Evolutionary conservation across 2,329 filamentous ascomycete species (phyloP), one percentile per base, ranked within the genome.

Genomic region (Rasamsonia emersonii): DNA sequence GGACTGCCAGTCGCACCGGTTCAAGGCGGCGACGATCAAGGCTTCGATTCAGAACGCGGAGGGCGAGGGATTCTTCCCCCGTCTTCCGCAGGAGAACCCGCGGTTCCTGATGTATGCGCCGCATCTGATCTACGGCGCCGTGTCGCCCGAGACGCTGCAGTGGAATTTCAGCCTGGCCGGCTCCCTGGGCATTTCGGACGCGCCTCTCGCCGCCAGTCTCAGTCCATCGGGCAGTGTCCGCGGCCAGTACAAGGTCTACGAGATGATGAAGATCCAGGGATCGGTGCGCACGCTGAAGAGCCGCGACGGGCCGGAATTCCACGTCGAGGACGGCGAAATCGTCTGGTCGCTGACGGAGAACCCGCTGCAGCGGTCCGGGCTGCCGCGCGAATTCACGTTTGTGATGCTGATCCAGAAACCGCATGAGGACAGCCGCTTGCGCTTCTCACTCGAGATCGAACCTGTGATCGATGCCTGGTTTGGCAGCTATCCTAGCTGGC

Each of bases 301-400:
- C 27, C 44, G 52, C 4, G 38, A 46, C 4, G 59, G 56, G 9
- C 46, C 41, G 4, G 42, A 54, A 6, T 62, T 55, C 31, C 59
- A 64, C 30, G 45, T 62, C 3, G 61, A 66, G 28, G 60, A 64
- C 26, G 63, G 55, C 2, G 60, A 64, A 39, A 53, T 69, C 6
- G 58, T 70, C 9, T 71, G 66, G 67, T 67, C 67, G 4, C 50
- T 71, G 2, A 63, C 67, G 33, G 67, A 71, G 32, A 71, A 70
- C 35, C 39, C 44, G 21, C 47, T 70, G 6, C 66, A 70, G 40
- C 55, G 59, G 15, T 66, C 64, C 4, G 67, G 67, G 2, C 45
- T 71, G 4, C 67, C 67, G 7, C 57, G 67, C 6, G 67, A 70
- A 35, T 68, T 70, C 30, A 68, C 67, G 3, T 70, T 70, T 41